Evolutionary conservation across 129 eudicot species (phyloP).

Genomic region (Tagetes patula): DNA sequence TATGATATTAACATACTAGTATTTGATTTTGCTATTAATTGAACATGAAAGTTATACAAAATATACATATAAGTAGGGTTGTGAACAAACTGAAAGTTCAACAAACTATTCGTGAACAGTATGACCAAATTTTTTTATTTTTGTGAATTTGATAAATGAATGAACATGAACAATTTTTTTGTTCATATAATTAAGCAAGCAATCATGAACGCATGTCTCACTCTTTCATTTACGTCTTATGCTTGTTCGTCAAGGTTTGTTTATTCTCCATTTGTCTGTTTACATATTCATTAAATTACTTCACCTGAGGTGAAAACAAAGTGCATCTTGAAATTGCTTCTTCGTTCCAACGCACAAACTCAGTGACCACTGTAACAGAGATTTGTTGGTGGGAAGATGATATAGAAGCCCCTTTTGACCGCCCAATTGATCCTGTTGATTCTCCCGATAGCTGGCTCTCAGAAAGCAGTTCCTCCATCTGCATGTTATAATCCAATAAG

Average conservation of each 20-base stretch:
- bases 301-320: slow-evolving; percentile 88
- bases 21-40: neutral
- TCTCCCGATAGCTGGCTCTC: slow-evolving; percentile 79
- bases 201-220: too few relatives aligned
- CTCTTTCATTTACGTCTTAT: too few relatives aligned
- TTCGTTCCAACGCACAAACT: slow-evolving; percentile 99
- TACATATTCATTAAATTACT: neutral
- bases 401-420: slow-evolving; percentile 88
- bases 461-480: slow-evolving; percentile 91
- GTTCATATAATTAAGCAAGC: too few relatives aligned
- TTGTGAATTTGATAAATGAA: too few relatives aligned
- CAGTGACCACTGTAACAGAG: slow-evolving; percentile 97
- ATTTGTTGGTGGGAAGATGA: slow-evolving; percentile 86
- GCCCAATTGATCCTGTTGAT: slow-evolving; percentile 84
- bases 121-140: too few relatives aligned
- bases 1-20: neutral
- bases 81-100: too few relatives aligned
- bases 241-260: too few relatives aligned
- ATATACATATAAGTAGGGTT: neutral
- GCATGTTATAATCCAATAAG: slow-evolving; percentile 31
- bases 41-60: neutral
- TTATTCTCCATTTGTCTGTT: too few relatives aligned
- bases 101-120: too few relatives aligned
- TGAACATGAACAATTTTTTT: too few relatives aligned
- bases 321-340: slow-evolving; percentile 92